Evolutionary conservation across 306 rosid genomes (phyloP).

Genomic region (Castanea crenata): DNA sequence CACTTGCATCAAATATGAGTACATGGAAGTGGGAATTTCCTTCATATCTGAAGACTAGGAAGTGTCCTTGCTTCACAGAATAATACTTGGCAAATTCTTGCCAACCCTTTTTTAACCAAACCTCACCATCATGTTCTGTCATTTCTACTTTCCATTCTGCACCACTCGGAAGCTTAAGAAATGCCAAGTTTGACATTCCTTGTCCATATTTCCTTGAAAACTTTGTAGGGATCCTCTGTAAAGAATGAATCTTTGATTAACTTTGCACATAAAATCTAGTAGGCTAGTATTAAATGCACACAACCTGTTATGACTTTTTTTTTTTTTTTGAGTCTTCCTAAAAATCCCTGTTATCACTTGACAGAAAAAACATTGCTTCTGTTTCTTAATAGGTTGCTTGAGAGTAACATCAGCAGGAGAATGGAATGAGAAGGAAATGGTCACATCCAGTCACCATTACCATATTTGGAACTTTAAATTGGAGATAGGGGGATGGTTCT

Average conservation of each 20-base stretch:
- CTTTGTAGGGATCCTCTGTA: neutral
- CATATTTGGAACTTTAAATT: too few species aligned
- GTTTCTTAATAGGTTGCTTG: too few species aligned
- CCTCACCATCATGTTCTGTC: neutral
- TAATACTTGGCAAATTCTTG: neutral
- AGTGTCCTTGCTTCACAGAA: neutral
- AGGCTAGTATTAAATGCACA: neutral
- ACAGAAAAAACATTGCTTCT: too few species aligned
- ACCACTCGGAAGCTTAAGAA: conserved; percentile 11
- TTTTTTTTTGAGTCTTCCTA: too few species aligned
- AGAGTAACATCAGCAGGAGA: too few species aligned
- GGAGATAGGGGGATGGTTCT: too few species aligned
- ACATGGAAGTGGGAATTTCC: conserved; percentile 26
- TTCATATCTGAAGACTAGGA: conserved; percentile 13
- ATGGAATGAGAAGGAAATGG: too few species aligned
- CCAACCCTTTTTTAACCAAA: conserved; percentile 22
- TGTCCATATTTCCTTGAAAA: conserved; percentile 2
- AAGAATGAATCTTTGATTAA: neutral
- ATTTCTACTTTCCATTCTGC: conserved; percentile 8
- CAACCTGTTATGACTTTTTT: neutral
- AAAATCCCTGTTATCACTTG: too few species aligned
- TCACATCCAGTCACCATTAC: too few species aligned
- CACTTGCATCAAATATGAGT: conserved; percentile 20
- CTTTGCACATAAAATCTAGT: neutral
- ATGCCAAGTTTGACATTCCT: neutral